A percentile compares a stretch with the other conserved stretches of the same genome.
Conservation (phyloP, 208 protist genomes). For the Leishmania major region DNA sequence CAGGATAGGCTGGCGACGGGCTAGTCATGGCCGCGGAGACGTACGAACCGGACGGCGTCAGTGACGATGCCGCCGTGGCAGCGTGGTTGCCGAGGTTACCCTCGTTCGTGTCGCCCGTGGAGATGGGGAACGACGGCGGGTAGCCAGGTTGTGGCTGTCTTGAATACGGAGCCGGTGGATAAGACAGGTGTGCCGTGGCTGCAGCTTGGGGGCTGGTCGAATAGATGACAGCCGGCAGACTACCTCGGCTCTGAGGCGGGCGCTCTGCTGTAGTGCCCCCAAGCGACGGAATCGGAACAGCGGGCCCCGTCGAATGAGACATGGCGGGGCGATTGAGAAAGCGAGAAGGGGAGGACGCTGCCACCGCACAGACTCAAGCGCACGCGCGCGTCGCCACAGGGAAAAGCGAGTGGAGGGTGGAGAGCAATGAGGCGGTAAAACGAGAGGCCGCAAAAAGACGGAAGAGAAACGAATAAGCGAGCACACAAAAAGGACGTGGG, state of each 20-base stretch:
- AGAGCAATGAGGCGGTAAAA: background rate
- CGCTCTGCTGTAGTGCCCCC: background rate
- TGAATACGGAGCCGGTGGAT: constrained; percentile 2
- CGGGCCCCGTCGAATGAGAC: background rate
- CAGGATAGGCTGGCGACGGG: background rate
- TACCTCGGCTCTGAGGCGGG: background rate
- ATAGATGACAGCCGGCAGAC: background rate
- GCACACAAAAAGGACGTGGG: background rate
- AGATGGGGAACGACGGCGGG: constrained; percentile 8
- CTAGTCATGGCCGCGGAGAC: background rate
- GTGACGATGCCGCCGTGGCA: background rate
- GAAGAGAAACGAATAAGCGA: background rate
- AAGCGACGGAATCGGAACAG: background rate
- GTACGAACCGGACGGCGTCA: background rate
- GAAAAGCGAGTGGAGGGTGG: background rate
- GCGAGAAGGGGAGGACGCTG: background rate
- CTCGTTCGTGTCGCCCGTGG: background rate
- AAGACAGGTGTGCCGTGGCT: background rate
- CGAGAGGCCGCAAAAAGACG: background rate
- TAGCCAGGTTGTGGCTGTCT: constrained; percentile 21
- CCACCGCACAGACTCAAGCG: background rate
- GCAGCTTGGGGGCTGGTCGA: background rate
- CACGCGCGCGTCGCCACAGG: background rate
- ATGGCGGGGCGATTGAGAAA: background rate
- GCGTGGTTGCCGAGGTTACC: background rate